These are phyloP conservation scores for Pseudozyma sp. DNA, from an alignment of 1,284 basidiomycete genomes.

Conservation along the genomic window DNA sequence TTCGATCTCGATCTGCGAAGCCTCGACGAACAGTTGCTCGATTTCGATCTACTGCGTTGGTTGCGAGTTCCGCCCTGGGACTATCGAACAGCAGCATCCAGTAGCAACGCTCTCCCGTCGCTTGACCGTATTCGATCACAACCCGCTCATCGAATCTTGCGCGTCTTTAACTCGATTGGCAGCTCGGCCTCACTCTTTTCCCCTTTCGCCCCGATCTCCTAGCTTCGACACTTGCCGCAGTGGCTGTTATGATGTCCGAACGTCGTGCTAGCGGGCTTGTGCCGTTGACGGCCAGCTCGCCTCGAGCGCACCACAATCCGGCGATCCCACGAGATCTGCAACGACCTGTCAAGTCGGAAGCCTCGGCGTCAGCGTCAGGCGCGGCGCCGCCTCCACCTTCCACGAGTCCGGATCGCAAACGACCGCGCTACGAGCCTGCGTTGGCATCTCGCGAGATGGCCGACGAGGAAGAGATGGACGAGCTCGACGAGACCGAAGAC, in stretches of 20 bases:
- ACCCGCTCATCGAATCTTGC: too few relatives aligned
- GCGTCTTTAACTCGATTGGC: too few relatives aligned
- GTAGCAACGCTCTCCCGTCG: not conserved
- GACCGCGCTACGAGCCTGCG: conserved; percentile 32
- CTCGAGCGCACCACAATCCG: conserved; percentile 18
- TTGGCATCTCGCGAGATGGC: conserved; percentile 12
- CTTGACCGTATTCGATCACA: not conserved
- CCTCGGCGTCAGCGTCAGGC: conserved; percentile 1
- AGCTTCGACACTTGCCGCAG: conserved; percentile 3
- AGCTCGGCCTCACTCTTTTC: not conserved
- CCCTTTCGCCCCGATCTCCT: not conserved
- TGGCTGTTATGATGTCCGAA: conserved; percentile 50
- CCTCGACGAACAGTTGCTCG: not conserved
- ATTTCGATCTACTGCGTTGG: not conserved
- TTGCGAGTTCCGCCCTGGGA: not conserved
- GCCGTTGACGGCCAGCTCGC: conserved; percentile 27
- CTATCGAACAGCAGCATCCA: not conserved
- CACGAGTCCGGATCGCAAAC: conserved; percentile 37
- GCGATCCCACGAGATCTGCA: conserved; percentile 32
- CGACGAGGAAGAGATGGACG: conserved; percentile 45
- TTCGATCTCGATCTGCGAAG: not conserved
- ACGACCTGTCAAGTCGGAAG: conserved; percentile 10
- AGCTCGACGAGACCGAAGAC: conserved; percentile 36
- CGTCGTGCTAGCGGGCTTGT: conserved; percentile 38
- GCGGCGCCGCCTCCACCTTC: conserved; percentile 8